Conservation (phyloP, 805 yeast genomes). For the Teunomyces funiuensis region DNA sequence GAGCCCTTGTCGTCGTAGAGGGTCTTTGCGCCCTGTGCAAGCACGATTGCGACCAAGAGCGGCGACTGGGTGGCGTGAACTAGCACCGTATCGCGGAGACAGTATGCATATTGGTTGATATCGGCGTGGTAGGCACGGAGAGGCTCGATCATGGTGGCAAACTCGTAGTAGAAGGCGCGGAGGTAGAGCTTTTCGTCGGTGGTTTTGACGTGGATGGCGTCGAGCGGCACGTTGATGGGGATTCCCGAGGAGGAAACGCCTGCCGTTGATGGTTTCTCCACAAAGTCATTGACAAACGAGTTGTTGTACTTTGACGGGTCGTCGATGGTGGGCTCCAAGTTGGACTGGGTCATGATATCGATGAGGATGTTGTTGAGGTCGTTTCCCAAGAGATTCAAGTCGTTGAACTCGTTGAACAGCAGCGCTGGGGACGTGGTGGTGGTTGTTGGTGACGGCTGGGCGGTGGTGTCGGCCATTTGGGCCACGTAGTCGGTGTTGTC, state of each 20-base stretch:
- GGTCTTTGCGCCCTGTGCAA: conserved; percentile 69
- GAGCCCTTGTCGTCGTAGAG: conserved; percentile 41
- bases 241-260: background rate
- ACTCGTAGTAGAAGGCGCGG: conserved; percentile 36
- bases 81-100: conserved; percentile 61
- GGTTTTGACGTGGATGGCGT: conserved; percentile 22
- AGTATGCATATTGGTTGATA: conserved; percentile 33
- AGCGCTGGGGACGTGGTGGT: background rate
- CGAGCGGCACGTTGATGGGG: conserved; percentile 29
- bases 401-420: conserved; percentile 19
- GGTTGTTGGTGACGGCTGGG: background rate
- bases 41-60: conserved; percentile 60
- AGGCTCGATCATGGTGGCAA: conserved; percentile 35
- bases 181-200: conserved; percentile 30
- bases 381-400: conserved; percentile 33
- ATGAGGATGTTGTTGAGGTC: conserved; percentile 40
- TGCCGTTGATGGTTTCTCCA: no score
- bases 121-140: conserved; percentile 31
- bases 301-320: background rate
- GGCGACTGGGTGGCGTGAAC: conserved; percentile 58
- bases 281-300: conserved; percentile 3
- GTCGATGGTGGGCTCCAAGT: conserved; percentile 8
- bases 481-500: conserved; percentile 2
- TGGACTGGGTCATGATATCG: conserved; percentile 34
- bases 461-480: background rate